phyloP scores from a whole-genome alignment of 2,329 filamentous ascomycete species.

The Penicillium sp. region DNA sequence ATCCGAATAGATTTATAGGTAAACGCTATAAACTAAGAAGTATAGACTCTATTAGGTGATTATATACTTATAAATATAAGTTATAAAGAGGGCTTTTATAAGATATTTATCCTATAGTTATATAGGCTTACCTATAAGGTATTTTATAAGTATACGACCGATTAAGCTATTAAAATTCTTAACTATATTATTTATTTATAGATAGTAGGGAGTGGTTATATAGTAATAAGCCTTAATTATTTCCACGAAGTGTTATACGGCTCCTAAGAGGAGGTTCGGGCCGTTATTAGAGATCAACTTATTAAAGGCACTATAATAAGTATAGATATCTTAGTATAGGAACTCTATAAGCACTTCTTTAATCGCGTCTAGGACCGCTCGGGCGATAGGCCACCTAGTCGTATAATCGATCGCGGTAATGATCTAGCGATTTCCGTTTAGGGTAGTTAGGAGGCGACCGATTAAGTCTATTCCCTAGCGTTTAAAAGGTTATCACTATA shows the following conservation, averaged over 20 bases:
- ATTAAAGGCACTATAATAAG: too few species aligned
- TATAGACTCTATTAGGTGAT: too few species aligned
- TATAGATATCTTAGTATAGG: too few species aligned
- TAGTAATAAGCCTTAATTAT: not conserved
- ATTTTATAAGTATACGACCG: too few species aligned
- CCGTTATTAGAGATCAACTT: not conserved
- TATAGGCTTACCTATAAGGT: too few species aligned
- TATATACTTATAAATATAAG: too few species aligned
- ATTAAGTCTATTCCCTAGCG: conserved; percentile 2
- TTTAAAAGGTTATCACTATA: not conserved
- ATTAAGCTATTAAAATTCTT: too few species aligned
- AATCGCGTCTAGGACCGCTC: not conserved
- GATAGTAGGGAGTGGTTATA: conserved; percentile 1
- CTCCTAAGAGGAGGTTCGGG: not conserved
- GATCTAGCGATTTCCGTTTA: not conserved
- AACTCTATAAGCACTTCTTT: not conserved
- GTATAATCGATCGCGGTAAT: not conserved
- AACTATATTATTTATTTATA: conserved; percentile 7
- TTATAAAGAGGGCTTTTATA: too few species aligned
- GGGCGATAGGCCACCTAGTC: too few species aligned
- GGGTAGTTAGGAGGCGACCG: not conserved
- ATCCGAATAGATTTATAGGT: too few species aligned
- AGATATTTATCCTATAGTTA: too few species aligned
- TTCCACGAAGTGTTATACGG: not conserved
- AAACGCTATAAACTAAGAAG: too few species aligned